Evolutionary conservation across 2,329 filamentous ascomycete genomes (phyloP), one percentile per base, ranked within the genome.

Genomic region (Drechslerella dactyloides): DNA sequence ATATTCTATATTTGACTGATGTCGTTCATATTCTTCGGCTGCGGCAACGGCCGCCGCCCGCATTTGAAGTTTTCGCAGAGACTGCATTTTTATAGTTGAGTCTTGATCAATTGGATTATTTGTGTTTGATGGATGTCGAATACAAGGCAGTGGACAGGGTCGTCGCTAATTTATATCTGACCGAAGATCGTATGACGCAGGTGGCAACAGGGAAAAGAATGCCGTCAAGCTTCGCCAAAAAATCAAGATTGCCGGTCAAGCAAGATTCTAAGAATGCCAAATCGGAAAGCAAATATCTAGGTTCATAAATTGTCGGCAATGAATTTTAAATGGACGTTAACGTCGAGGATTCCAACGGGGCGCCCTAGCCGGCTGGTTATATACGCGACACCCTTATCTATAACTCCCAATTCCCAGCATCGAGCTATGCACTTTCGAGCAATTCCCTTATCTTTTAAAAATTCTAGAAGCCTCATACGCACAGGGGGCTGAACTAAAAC

Each of bases 61-160:
- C 44, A 55, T 40, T 35, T 64, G 59, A 30, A 70, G 68, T 44
- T 61, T 72, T 46, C 54, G 60, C 54, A 72, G 68, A 23, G 68
- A 24, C 13, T n/a, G 42, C 8, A 7, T 4, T 21, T 55, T 10
- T 21, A 3, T 40, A 8, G 33, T 30, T 2, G 33, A 42, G 19
- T 21, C n/a, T 21, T 7, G 17, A 42, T 55, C 30, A 54, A 23
- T 15, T 48, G 5, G 42, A 48, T n/a, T n/a, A n/a, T n/a, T n/a
- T n/a, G n/a, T n/a, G n/a, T n/a, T n/a, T n/a, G n/a, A n/a, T n/a
- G n/a, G n/a, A n/a, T n/a, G n/a, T n/a, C n/a, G n/a, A 21, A 46
- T n/a, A 13, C 15, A 46, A 5, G 27, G 27, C 27, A 33, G 15
- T 42, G 4, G n/a, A 13, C 3, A 42, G 37, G n/a, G 15, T 42